Percentiles rank a stretch among this genome's conserved stretches.
These are phyloP conservation scores for Jatropha podagrica DNA, from an alignment of 441 rosid genomes.

Conservation along the genomic window DNA sequence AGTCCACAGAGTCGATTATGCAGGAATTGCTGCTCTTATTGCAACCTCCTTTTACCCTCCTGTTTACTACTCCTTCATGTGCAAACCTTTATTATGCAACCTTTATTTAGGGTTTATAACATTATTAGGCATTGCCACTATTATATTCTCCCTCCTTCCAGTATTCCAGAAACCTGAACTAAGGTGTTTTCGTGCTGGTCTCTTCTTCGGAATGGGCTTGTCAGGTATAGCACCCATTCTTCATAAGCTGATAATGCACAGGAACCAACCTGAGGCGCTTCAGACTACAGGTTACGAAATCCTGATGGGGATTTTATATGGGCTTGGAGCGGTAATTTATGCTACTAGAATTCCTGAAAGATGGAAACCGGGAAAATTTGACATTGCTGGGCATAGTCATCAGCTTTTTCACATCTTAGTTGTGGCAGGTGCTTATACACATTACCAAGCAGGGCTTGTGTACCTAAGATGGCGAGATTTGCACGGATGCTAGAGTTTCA, in stretches of 20 bases:
- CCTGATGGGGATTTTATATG: constrained; percentile 40
- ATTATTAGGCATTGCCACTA: constrained; percentile 33
- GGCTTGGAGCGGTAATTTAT: constrained; percentile 38
- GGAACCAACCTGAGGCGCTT: constrained; percentile 37
- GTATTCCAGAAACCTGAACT: constrained; percentile 40
- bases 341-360: constrained; percentile 39
- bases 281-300: constrained; percentile 42
- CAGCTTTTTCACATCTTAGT: constrained; percentile 45
- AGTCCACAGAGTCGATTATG: constrained; percentile 45
- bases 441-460: constrained; percentile 36
- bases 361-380: constrained; percentile 48
- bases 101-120: constrained; percentile 44
- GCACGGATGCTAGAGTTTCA: constrained; percentile 23
- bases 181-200: constrained; percentile 31
- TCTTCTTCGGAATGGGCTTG: constrained; percentile 45
- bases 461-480: constrained; percentile 39
- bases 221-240: constrained; percentile 40
- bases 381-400: constrained; percentile 51
- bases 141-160: constrained; percentile 38
- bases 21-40: constrained; percentile 45
- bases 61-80: constrained; percentile 16
- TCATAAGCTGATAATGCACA: constrained; percentile 42
- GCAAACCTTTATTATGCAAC: constrained; percentile 22
- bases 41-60: constrained; percentile 31
- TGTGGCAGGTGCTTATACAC: constrained; percentile 41